Evolutionary conservation across 2,329 filamentous ascomycete species (phyloP), one percentile per base, ranked within the genome.

Genomic region (Alternaria atra): DNA sequence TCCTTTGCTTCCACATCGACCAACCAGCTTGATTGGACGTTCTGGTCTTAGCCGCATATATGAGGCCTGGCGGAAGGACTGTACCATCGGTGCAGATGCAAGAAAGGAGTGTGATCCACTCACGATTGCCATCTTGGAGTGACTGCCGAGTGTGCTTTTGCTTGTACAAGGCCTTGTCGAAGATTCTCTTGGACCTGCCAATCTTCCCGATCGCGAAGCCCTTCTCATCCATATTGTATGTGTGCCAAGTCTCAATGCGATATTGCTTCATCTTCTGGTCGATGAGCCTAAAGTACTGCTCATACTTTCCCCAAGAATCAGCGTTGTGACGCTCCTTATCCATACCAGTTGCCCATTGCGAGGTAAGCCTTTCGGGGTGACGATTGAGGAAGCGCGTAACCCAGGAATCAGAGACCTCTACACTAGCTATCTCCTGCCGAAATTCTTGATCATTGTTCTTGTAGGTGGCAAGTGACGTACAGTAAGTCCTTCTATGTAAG

Each of bases 1-100:
- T 29, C 27, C 27, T 8, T 32, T 32, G 9, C 8, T 9, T 32
- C n/a, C n/a, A 32, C 5, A 32, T 32, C 30, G 30, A 29, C 27
- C 27, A 29, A 29, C 27, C 27, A 29, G 27, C 7, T 7, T 29
- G 27, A 29, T n/a, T 25, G 2, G 30, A 35, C 8, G 58, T n/a
- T n/a, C n/a, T n/a, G n/a, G n/a, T n/a, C n/a, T n/a, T n/a, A n/a
- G n/a, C n/a, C n/a, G n/a, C 7, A 52, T 60, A 67, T 30, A 67
- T 64, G 50, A 64, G 47, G 29, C 34, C 29, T 35, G 58, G 63
- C 23, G 60, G 55, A n/a, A 66, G 30, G 4, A 40, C 44, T 12
- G 40, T 56, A 13, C 64, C 51, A 59, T 69, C 55, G 13, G 60
- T 64, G 42, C 60, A 64, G 35, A 65, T 51, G 47, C 34, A 58